Evolutionary conservation across 257 asterid genomes (phyloP).

Genomic region (Solanum paucissectum): DNA sequence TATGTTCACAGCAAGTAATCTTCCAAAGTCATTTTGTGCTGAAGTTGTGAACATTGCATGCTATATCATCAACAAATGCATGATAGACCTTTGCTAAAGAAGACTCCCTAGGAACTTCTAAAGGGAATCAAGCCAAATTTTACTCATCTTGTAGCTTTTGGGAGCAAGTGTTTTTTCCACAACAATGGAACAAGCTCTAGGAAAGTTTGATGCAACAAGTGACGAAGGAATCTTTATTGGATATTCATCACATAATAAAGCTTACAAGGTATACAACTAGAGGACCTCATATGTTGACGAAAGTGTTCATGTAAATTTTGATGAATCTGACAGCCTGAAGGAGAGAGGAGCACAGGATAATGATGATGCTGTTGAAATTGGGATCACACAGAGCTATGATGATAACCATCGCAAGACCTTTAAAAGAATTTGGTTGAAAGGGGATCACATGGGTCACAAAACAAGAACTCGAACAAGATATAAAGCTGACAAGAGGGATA

Average conservation of each 20-base stretch:
- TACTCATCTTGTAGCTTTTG: background rate
- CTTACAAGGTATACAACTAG: background rate
- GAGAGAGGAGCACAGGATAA: background rate
- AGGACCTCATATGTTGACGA: background rate
- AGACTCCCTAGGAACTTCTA: background rate
- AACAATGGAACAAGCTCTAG: background rate
- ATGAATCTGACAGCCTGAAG: background rate
- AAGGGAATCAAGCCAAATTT: background rate
- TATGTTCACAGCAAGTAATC: background rate
- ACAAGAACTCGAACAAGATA: background rate
- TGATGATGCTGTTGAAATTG: background rate
- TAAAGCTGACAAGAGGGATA: background rate
- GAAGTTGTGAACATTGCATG: background rate
- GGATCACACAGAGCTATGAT: background rate
- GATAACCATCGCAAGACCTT: background rate
- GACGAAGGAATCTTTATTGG: background rate
- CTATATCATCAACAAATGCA: background rate
- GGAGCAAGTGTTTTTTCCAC: background rate
- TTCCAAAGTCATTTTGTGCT: background rate
- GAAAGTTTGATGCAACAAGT: background rate
- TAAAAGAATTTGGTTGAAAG: background rate
- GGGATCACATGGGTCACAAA: background rate
- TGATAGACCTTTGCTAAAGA: background rate
- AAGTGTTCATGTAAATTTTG: background rate
- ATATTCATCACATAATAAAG: background rate